phyloP scores from a whole-genome alignment of 225 moss, liverwort and hornwort genomes.

The Takakia lepidozioides region DNA sequence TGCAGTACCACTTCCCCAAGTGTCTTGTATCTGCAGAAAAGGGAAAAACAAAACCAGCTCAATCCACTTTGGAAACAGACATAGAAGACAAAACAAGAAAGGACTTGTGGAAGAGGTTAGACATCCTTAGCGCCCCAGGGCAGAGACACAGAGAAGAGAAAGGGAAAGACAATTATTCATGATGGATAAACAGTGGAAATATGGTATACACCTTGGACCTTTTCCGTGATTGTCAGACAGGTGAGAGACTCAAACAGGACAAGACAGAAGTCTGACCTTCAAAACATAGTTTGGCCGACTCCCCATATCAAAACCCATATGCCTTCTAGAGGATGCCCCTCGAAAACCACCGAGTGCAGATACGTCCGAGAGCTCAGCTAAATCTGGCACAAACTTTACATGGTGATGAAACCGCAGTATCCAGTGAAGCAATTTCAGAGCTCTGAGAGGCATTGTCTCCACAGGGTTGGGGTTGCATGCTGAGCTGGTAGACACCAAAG shows the following conservation, averaged over 20 bases:
- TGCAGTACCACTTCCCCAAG: conserved; percentile 12
- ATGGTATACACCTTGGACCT: too few relatives aligned
- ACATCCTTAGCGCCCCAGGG: too few relatives aligned
- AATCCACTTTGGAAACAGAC: not conserved
- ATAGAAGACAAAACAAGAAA: not conserved
- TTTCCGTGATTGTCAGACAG: not conserved
- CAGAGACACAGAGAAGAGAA: too few relatives aligned
- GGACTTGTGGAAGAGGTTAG: too few relatives aligned
- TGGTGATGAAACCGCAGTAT: conserved; percentile 37
- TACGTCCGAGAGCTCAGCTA: conserved; percentile 12
- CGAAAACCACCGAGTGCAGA: conserved; percentile 22
- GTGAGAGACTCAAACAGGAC: not conserved
- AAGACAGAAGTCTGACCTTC: conserved; percentile 37
- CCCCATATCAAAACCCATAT: conserved; percentile 15
- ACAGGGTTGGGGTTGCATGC: conserved; percentile 11
- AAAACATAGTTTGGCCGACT: conserved; percentile 30
- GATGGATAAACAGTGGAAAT: too few relatives aligned
- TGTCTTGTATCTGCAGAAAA: conserved; percentile 21
- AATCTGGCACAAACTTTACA: conserved; percentile 31
- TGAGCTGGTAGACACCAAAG: conserved; percentile 2
- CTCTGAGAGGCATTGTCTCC: conserved; percentile 19
- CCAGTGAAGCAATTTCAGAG: conserved; percentile 46
- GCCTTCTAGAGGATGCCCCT: conserved; percentile 19
- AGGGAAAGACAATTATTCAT: too few relatives aligned
- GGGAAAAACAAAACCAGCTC: not conserved